Conservation (phyloP, 768 basidiomycete species). For the Pholiota conissans region DNA sequence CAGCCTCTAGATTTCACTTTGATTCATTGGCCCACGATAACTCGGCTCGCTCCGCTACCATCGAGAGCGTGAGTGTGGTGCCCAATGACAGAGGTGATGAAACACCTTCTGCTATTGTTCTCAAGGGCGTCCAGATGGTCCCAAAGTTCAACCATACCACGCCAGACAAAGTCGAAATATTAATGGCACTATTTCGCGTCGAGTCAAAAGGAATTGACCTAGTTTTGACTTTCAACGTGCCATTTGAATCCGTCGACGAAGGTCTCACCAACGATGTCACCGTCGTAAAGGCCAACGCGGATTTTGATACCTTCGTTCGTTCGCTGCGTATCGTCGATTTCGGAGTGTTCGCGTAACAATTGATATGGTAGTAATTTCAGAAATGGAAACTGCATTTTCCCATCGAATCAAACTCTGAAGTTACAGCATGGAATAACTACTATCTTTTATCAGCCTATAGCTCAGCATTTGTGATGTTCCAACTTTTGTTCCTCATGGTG, state of each 20-base stretch:
- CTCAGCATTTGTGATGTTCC: background rate
- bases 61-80: conserved; percentile 41
- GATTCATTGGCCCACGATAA: conserved; percentile 91
- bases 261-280: conserved; percentile 41
- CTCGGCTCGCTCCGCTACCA: conserved; percentile 51
- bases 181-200: conserved; percentile 81
- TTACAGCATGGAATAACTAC: background rate
- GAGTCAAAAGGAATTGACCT: conserved; percentile 73
- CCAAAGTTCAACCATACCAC: conserved; percentile 69
- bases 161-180: conserved; percentile 72
- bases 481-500: background rate
- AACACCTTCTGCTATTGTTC: conserved; percentile 60
- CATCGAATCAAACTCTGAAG: background rate
- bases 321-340: conserved; percentile 71
- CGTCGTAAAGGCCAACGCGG: conserved; percentile 35
- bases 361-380: background rate
- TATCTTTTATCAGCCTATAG: too few species aligned
- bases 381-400: background rate
- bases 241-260: conserved; percentile 48
- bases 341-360: conserved; percentile 58
- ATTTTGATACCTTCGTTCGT: conserved; percentile 54
- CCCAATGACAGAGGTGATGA: conserved; percentile 40
- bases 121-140: conserved; percentile 71
- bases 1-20: conserved; percentile 77
- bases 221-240: conserved; percentile 83